phyloP scores from a whole-genome alignment of 208 protist species.

The Tritrichomonas musculus region DNA sequence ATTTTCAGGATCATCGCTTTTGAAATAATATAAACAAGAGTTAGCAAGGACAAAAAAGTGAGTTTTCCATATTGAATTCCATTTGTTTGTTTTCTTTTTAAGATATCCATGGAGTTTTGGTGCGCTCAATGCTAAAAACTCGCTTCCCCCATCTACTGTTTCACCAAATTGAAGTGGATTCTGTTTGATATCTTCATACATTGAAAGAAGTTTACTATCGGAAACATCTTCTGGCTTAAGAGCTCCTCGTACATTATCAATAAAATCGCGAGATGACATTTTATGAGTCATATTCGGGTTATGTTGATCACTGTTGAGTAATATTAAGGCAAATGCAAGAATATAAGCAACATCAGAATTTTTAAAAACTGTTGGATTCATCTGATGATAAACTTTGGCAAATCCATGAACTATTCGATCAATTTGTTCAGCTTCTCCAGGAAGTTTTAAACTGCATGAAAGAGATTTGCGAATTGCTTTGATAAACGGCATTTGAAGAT shows the following conservation, averaged over 20 bases:
- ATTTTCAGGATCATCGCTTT: not conserved
- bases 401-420: not conserved
- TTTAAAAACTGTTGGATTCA: not conserved
- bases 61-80: not conserved
- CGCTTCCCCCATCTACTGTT: too few relatives aligned
- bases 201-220: not conserved
- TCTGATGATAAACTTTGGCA: not conserved
- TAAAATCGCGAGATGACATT: not conserved
- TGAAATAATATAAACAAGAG: slow-evolving; percentile 2
- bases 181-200: not conserved
- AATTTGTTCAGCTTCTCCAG: not conserved
- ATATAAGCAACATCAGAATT: not conserved
- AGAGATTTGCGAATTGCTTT: not conserved
- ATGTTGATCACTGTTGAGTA: slow-evolving; percentile 14
- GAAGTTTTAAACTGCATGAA: not conserved
- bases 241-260: not conserved
- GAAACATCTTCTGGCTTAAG: not conserved
- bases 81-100: not conserved
- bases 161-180: not conserved
- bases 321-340: not conserved
- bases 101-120: not conserved
- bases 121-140: not conserved
- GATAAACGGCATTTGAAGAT: not conserved
- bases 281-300: not conserved
- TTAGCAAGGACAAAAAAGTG: not conserved